These are phyloP conservation scores for Fistulinella prunicolor DNA, from an alignment of 768 basidiomycete genomes.

Conservation along the genomic window DNA sequence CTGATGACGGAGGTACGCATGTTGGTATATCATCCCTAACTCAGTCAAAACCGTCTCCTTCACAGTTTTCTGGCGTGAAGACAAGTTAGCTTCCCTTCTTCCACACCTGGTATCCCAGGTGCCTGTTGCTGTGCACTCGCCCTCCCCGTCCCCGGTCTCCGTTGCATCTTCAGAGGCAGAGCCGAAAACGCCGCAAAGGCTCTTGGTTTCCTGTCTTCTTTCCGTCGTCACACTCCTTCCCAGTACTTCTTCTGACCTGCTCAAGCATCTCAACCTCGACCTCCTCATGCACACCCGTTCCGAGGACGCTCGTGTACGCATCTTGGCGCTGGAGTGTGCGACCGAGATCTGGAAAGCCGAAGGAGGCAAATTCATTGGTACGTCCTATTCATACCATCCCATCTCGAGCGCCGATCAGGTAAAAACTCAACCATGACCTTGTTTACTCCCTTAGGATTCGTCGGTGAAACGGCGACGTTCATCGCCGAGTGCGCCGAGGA, in stretches of 20 bases:
- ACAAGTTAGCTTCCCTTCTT: slow-evolving; percentile 64
- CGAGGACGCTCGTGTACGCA: slow-evolving; percentile 66
- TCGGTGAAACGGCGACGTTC: slow-evolving; percentile 79
- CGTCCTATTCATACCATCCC: slow-evolving; percentile 19
- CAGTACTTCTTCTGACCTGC: slow-evolving; percentile 33
- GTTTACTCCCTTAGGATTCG: slow-evolving; percentile 51
- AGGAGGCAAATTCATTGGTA: slow-evolving; percentile 73
- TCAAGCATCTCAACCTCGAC: slow-evolving; percentile 80
- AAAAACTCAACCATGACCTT: too few species aligned
- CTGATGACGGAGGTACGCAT: slow-evolving; percentile 76
- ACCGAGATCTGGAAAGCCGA: slow-evolving; percentile 74
- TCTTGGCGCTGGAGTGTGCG: slow-evolving; percentile 66
- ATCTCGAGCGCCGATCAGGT: too few species aligned
- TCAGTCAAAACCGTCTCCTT: background rate
- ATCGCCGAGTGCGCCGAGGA: slow-evolving; percentile 87
- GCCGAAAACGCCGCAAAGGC: slow-evolving; percentile 5
- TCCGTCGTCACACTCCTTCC: slow-evolving; percentile 19
- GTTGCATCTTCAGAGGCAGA: background rate
- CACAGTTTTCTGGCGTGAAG: slow-evolving; percentile 87
- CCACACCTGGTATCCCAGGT: slow-evolving; percentile 65
- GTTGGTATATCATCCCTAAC: background rate
- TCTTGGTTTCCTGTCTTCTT: slow-evolving; percentile 17
- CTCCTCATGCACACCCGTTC: slow-evolving; percentile 88
- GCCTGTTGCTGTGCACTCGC: slow-evolving; percentile 42
- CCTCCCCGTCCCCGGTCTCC: background rate